Conservation (phyloP, 768 basidiomycete species). For the Leccinellum luteum region DNA sequence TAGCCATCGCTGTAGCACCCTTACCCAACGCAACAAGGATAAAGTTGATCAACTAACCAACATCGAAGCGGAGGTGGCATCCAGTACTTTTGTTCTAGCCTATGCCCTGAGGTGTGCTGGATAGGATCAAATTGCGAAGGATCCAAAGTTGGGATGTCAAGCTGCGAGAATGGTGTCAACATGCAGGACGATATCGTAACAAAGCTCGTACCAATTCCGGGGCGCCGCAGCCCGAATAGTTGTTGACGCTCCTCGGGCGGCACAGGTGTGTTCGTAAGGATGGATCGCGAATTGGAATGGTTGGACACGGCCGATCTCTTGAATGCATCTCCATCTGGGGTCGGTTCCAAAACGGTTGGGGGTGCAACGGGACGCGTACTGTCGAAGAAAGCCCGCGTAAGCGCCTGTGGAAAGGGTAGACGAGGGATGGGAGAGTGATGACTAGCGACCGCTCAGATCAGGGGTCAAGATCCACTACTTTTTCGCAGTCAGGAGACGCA, state of each 20-base stretch:
- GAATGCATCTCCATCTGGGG: not conserved
- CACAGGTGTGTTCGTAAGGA: not conserved
- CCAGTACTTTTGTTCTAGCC: not conserved
- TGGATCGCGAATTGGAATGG: too few species aligned
- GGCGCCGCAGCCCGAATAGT: not conserved
- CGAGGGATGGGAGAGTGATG: too few species aligned
- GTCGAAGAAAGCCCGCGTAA: too few species aligned
- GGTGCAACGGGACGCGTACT: too few species aligned
- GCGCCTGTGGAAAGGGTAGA: too few species aligned
- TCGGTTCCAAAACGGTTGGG: too few species aligned
- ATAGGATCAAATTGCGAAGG: not conserved
- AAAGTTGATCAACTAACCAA: not conserved
- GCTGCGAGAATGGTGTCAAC: not conserved
- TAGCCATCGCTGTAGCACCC: too few species aligned
- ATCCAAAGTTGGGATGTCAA: not conserved
- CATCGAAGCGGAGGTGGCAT: not conserved
- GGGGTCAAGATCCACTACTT: too few species aligned
- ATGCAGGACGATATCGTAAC: too few species aligned
- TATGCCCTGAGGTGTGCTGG: not conserved
- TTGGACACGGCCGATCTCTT: not conserved
- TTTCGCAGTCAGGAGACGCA: too few species aligned
- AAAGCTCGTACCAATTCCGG: not conserved
- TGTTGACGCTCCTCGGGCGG: not conserved
- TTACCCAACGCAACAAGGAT: too few species aligned
- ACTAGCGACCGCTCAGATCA: too few species aligned